Base-by-base conservation (phyloP, 2,329 filamentous ascomycete species). In the Sarocladium kiliense region DNA sequence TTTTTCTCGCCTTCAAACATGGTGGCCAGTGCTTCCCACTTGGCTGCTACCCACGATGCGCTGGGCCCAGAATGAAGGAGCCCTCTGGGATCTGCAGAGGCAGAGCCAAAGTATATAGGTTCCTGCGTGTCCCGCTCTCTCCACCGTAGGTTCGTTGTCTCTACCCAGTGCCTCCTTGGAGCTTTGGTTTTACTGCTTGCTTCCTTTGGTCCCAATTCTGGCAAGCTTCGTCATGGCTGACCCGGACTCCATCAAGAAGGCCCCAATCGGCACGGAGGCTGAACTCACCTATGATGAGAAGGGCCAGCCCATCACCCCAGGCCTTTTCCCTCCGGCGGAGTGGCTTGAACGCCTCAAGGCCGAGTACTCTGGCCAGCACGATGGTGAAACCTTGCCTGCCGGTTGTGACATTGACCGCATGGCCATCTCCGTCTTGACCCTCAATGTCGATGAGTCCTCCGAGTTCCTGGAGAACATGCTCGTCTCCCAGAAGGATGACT, bases 361-460 rank as follows among this genome's bases (percentile, higher is more conserved):
- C 7, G 64, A 66, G 54, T 66, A 66, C 55, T 60, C 57, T 21
- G 64, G 62, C 21, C 58, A 62, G 51, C 64, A 65, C 57, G 58
- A 54, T 34, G 64, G 64, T 11, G 64, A 66, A 54, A 62, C 64
- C 3, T 55, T 66, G 3, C 64, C 64, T 18, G 58, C 63, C 18
- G 64, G 64, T 25, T 59, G 58, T 18, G 62, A 66, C 47, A 58
- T 59, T 5, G 58, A 64, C 30, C 64, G 62, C 32, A 61, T 64
- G 54, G 62, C 59, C 37, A 34, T 27, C 10, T 49, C 62, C 36
- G 55, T 66, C 39, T 54, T 65, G 26, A 66, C 63, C 3, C 58
- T 66, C 56, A 63, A 62, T 23, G 58, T 55, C 19, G 57, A 57
- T n/a, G 57, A 59, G 44, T 54, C 55, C 9, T 42, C 62, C 36